These are phyloP conservation scores for Daldinia decipiens DNA, from an alignment of 495 filamentous ascomycete genomes.

Conservation along the genomic window DNA sequence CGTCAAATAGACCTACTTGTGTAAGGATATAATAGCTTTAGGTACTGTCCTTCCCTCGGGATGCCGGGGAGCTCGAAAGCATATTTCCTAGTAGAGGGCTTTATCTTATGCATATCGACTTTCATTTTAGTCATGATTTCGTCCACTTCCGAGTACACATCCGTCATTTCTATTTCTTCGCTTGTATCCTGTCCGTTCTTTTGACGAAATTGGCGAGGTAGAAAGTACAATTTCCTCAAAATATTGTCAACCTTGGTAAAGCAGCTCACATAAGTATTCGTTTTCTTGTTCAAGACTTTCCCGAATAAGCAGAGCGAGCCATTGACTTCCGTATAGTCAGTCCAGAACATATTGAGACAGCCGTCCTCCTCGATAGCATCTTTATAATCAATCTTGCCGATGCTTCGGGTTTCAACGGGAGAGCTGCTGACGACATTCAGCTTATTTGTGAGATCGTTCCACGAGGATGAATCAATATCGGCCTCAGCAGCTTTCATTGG, in stretches of 20 bases:
- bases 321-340: constrained; percentile 93
- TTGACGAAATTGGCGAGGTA: constrained; percentile 75
- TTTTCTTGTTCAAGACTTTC: constrained; percentile 92
- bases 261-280: constrained; percentile 81
- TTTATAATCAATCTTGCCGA: constrained; percentile 82
- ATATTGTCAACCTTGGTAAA: constrained; percentile 98
- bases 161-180: constrained; percentile 86
- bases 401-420: constrained; percentile 65
- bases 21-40: constrained; percentile 95
- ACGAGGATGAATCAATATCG: constrained; percentile 79
- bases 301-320: constrained; percentile 94
- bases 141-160: constrained; percentile 90
- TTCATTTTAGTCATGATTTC: constrained; percentile 82
- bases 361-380: constrained; percentile 91
- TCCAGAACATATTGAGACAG: constrained; percentile 93
- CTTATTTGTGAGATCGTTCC: constrained; percentile 87
- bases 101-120: constrained; percentile 92
- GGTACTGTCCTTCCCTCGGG: constrained; percentile 87
- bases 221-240: constrained; percentile 89
- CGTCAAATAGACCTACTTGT: constrained; percentile 54
- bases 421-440: constrained; percentile 81
- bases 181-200: constrained; percentile 72
- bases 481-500: constrained; percentile 67
- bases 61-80: constrained; percentile 92
- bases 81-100: constrained; percentile 87